phyloP scores from a whole-genome alignment of 208 protist genomes.

The Leptomonas pyrrhocoris region DNA sequence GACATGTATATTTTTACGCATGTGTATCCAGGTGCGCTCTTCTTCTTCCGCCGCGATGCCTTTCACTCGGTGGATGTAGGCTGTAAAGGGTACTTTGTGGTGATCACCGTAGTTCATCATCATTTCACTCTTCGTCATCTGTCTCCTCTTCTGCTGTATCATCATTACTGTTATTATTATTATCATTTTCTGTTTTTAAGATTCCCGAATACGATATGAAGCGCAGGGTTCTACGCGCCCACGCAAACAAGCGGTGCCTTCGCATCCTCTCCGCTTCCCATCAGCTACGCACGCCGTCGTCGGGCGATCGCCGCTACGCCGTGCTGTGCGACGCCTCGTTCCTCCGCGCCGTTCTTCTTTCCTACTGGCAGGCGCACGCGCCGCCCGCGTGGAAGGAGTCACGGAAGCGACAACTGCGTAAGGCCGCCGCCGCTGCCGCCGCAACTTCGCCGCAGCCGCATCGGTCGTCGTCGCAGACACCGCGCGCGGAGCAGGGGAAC shows the following conservation, averaged over 20 bases:
- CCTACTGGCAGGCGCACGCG: constrained; percentile 43
- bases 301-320: constrained; percentile 38
- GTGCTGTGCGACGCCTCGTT: constrained; percentile 84
- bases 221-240: constrained; percentile 73
- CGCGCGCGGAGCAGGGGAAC: neutral
- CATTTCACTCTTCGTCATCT: too few species aligned
- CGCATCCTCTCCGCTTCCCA: constrained; percentile 66
- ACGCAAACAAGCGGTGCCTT: constrained; percentile 81
- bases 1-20: too few species aligned
- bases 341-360: constrained; percentile 57
- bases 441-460: neutral
- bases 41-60: too few species aligned
- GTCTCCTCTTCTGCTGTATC: neutral
- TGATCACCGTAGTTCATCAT: too few species aligned
- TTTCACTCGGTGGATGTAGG: too few species aligned
- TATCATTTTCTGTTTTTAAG: neutral
- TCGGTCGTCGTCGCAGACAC: neutral
- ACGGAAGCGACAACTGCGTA: constrained; percentile 25
- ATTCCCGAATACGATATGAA: constrained; percentile 53
- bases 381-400: constrained; percentile 25
- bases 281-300: constrained; percentile 33
- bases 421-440: constrained; percentile 1
- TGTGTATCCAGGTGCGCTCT: too few species aligned
- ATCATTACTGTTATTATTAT: neutral
- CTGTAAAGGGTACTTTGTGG: too few species aligned